Conservation (phyloP, 305 asterid species). For the Withania somnifera region DNA sequence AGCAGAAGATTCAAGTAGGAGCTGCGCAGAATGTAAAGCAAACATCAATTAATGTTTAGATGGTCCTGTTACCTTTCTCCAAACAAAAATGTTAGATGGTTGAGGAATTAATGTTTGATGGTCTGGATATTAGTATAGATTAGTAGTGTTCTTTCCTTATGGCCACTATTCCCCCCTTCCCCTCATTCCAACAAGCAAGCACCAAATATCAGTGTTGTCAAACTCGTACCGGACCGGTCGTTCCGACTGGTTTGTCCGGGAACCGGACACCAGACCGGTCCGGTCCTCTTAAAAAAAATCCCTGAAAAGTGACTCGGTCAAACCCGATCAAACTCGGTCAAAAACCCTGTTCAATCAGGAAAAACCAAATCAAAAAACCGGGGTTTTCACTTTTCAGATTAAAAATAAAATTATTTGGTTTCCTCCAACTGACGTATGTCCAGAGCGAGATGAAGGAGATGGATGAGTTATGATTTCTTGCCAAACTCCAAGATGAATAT, state of each 20-base stretch:
- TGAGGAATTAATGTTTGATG: background rate
- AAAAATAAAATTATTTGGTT: constrained; percentile 41
- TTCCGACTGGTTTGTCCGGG: too few species aligned
- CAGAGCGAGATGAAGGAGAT: constrained; percentile 76
- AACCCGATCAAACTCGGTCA: too few species aligned
- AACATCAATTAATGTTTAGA: background rate
- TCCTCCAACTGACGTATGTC: constrained; percentile 69
- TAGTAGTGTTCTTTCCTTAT: background rate
- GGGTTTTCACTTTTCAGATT: too few species aligned
- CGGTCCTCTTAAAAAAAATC: too few species aligned
- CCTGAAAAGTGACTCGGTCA: too few species aligned
- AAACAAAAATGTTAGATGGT: background rate
- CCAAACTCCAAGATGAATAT: constrained; percentile 57
- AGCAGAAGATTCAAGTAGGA: background rate
- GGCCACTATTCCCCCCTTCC: background rate
- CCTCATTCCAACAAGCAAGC: background rate
- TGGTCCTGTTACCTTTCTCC: background rate
- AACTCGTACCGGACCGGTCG: too few species aligned
- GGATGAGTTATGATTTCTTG: constrained; percentile 34
- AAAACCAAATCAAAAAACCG: too few species aligned
- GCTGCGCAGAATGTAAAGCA: background rate
- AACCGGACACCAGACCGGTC: too few species aligned
- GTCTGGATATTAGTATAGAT: background rate
- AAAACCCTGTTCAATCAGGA: too few species aligned
- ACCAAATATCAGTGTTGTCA: background rate